Evolutionary conservation across 495 filamentous ascomycete species (phyloP), one percentile per base, ranked within the genome.

Genomic region (Pyrenula massariospora): DNA sequence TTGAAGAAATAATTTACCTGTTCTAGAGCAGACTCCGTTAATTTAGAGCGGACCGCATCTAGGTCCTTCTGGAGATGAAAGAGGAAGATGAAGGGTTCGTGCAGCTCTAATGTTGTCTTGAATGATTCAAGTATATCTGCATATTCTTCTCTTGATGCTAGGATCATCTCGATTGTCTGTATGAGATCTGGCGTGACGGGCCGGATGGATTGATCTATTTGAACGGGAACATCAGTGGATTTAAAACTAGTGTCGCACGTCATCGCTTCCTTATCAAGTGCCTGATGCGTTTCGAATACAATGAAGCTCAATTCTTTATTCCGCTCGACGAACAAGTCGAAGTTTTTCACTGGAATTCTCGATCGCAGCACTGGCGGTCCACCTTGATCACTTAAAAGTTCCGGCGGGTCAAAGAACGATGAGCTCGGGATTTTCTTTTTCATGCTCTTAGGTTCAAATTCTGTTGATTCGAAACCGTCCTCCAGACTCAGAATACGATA

Each of bases 281-380:
- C 36, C 15, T 24, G 10, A 19, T 55, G 36, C 57, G 22, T 36
- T 21, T 50, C 51, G 56, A 62, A 67, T 1, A 67, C 57, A 15
- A 65, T 52, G 52, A 67, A 67, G 0, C 56, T 55, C 31, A 67
- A 62, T 21, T 63, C 59, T 48, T 57, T 62, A 24, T 67, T 63
- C 55, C 59, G 53, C 36, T 65, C 65, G 19, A 67, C 56, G 59
- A 59, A 67, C n/a, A 67, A 57, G 20, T 67, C 65, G 24, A 65
- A 60, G 52, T 67, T 65, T 10, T 3, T 15, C 55, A 63, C 12
- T 0, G 56, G 59, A 5, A 58, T 48, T 25, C 59, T 62, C 48
- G 59, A 58, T 22, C 52, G 58, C n/a, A 63, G 47, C 24, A 50
- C 21, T 1, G 24, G 31, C 23, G 51, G 24, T 3, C 48, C 22